Conservation (phyloP, 345 rosid genomes). For the Eucalyptus erythrocorys region DNA sequence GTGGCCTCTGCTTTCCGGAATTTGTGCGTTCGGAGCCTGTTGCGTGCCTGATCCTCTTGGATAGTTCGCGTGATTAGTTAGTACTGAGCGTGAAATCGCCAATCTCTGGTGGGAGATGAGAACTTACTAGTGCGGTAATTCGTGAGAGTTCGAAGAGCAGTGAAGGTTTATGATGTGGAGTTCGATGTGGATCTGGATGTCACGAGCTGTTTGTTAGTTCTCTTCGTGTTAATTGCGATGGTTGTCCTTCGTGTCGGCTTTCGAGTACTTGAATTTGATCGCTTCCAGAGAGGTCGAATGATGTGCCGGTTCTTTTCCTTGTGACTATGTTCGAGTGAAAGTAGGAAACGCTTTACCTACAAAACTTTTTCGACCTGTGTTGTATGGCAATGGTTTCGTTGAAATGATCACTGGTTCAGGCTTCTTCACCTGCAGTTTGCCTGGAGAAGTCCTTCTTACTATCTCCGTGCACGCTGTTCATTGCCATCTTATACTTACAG, state of each 20-base stretch:
- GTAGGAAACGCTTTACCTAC: not conserved
- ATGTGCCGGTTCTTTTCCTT: not conserved
- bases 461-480: not conserved
- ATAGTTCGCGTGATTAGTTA: not conserved
- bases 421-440: not conserved
- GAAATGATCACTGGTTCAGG: not conserved
- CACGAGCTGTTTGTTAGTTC: not conserved
- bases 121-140: not conserved
- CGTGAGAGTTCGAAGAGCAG: not conserved
- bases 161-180: not conserved
- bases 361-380: not conserved
- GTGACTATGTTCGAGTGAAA: not conserved
- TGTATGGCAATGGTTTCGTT: not conserved
- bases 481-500: constrained; percentile 11
- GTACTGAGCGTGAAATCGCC: not conserved
- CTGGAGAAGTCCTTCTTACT: not conserved
- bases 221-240: not conserved
- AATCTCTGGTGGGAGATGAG: not conserved
- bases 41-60: not conserved
- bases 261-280: not conserved
- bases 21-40: not conserved
- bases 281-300: not conserved
- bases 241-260: not conserved
- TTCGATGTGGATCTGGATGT: not conserved
- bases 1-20: not conserved